A percentile compares a stretch with the other conserved stretches of the same genome.
phyloP scores from a whole-genome alignment of 2,329 filamentous ascomycete genomes.

The Cladobotryum protrusum region DNA sequence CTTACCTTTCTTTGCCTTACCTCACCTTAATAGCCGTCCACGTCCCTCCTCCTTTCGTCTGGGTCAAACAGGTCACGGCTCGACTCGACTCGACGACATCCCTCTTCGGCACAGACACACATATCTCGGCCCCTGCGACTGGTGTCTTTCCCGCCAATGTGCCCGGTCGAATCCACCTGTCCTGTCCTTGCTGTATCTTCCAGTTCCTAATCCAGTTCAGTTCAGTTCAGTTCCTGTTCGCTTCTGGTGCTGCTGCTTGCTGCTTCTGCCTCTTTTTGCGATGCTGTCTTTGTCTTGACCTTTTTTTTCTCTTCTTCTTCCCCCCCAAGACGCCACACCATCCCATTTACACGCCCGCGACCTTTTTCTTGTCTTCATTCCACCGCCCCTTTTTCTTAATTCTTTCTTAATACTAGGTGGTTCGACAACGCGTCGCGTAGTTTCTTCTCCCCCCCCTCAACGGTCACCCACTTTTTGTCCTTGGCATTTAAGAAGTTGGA shows the following conservation, averaged over 20 bases:
- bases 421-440: constrained; percentile 30
- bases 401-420: constrained; percentile 12
- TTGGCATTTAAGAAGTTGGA: constrained; percentile 18
- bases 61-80: background rate
- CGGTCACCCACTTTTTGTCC: constrained; percentile 7
- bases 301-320: constrained; percentile 14
- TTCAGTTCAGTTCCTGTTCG: constrained; percentile 5
- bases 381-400: constrained; percentile 16
- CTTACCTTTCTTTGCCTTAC: background rate
- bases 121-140: background rate
- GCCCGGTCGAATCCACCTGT: constrained; percentile 24
- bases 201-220: no score
- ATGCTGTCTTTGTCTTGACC: constrained; percentile 21
- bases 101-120: constrained; percentile 7
- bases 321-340: constrained; percentile 3
- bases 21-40: background rate
- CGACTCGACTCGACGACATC: constrained; percentile 10
- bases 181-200: constrained; percentile 12
- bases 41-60: constrained; percentile 1
- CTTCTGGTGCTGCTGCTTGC: constrained; percentile 3
- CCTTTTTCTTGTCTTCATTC: constrained; percentile 1
- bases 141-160: constrained; percentile 22
- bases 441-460: constrained; percentile 11
- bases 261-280: constrained; percentile 18
- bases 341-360: background rate